Base-by-base conservation (phyloP, 2,329 filamentous ascomycete species). In the Dactylonectria macrodidyma region DNA sequence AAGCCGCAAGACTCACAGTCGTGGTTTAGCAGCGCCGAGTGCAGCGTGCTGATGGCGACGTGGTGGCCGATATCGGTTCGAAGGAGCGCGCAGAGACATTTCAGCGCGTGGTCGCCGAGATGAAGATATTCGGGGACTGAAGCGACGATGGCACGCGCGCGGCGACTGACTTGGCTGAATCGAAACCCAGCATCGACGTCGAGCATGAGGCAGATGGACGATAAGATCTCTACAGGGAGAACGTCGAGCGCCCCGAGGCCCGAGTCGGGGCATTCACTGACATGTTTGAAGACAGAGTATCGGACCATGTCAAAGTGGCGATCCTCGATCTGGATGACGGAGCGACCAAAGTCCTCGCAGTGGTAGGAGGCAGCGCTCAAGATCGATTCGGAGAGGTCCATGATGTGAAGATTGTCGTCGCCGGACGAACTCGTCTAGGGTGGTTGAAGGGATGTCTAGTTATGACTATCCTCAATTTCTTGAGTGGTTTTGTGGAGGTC, bases 141-240 rank as follows among this genome's bases (percentile, higher is more conserved):
- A 12, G 52, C 59, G 26, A 44, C 22, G 22, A 66, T 12, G 6
- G 52, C 59, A 51, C 64, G 59, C 10, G 64, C 59, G 38, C 64
- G 64, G 7, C 59, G 59, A 44, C 54, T 62, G 36, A 41, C 54
- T 48, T 66, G 64, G 24, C 59, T 62, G 52, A 66, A 66, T 47
- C 41, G 55, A 26, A 62, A 66, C 47, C 54, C 64, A 14, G 59
- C 47, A n/a, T 54, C 47, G n/a, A 66, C 38, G 59, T 66, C 64
- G 59, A 66, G 64, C 59, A 66, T 62, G 59, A 66, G 64, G 48
- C 54, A 66, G 12, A 62, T 55, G 59, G 47, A 34, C 22, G 64
- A 66, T 41, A 66, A 36, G 14, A 66, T 24, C 48, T 66, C 64
- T n/a, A 62, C 64, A 54, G 64, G 64, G 34, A 66, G 54, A 66